These are phyloP conservation scores for Diaporthe citri DNA, from an alignment of 2,329 filamentous ascomycete genomes.

Conservation along the genomic window DNA sequence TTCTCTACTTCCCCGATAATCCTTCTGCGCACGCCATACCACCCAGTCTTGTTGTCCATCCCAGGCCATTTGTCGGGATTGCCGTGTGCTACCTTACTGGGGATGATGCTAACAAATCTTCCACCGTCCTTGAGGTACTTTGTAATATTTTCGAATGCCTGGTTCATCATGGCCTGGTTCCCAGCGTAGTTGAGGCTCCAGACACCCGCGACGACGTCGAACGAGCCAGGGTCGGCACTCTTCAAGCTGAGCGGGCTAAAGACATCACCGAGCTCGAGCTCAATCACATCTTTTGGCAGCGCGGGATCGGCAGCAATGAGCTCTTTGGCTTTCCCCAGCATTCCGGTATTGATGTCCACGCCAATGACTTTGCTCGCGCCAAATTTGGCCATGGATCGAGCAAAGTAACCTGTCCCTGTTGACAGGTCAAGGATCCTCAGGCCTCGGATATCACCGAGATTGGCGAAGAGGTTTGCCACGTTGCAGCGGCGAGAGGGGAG, in stretches of 20 bases:
- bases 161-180: neutral
- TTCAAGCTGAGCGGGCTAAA: neutral
- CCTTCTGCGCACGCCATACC: neutral
- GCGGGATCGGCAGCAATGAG: neutral
- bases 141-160: neutral
- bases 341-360: constrained; percentile 5
- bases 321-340: constrained; percentile 2
- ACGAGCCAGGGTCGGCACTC: neutral
- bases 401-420: neutral
- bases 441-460: neutral
- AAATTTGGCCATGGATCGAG: neutral
- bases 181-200: constrained; percentile 20
- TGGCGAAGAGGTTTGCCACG: neutral
- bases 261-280: neutral
- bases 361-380: neutral
- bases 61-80: neutral
- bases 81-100: neutral
- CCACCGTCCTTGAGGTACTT: neutral
- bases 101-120: neutral
- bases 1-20: neutral
- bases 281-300: neutral
- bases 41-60: neutral
- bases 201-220: neutral
- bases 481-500: constrained; percentile 11
- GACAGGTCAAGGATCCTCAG: neutral